phyloP scores from a whole-genome alignment of 305 asterid genomes.

The Lippia alba region DNA sequence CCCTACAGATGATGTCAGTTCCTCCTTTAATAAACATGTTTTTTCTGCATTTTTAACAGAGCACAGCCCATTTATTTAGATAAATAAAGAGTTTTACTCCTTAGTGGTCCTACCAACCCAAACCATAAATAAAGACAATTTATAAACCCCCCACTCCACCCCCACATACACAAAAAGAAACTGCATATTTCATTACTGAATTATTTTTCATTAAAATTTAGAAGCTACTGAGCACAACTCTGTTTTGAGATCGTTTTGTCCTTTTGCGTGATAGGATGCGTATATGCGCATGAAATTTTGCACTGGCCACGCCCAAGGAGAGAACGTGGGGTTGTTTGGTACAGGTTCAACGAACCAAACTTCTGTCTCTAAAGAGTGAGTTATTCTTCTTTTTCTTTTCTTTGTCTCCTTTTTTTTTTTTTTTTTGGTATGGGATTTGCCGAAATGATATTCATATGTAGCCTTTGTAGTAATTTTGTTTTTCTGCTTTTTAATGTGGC shows the following conservation, averaged over 20 bases:
- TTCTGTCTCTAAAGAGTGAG: slow-evolving; percentile 44
- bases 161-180: not conserved
- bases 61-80: too few relatives aligned
- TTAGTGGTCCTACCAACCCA: too few relatives aligned
- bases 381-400: not conserved
- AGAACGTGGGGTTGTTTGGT: slow-evolving; percentile 11
- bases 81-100: too few relatives aligned
- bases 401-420: too few relatives aligned
- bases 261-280: slow-evolving; percentile 47
- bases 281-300: slow-evolving; percentile 46
- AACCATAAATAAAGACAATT: too few relatives aligned
- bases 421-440: not conserved
- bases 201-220: not conserved
- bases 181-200: not conserved
- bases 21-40: not conserved
- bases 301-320: slow-evolving; percentile 25
- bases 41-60: too few relatives aligned
- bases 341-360: slow-evolving; percentile 33
- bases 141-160: too few relatives aligned
- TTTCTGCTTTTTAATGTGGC: slow-evolving; percentile 10
- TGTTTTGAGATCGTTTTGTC: not conserved
- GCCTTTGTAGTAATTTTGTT: not conserved
- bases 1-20: not conserved
- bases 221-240: not conserved
- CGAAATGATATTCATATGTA: not conserved